Evolutionary conservation across 148 eudicot genomes (phyloP).

Genomic region (Agrostemma githago): DNA sequence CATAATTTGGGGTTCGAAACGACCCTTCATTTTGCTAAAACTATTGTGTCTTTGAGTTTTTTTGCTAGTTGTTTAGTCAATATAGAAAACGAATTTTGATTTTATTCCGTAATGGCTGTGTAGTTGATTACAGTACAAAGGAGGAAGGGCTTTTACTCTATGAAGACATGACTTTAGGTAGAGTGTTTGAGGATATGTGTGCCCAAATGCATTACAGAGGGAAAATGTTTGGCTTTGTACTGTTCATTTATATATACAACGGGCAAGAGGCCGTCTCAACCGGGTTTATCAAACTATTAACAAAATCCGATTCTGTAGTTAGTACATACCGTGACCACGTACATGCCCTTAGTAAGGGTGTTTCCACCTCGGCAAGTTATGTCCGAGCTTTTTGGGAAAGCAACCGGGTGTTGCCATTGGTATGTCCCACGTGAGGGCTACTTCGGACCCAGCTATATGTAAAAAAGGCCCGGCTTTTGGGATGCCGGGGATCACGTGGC

Average conservation of each 20-base stretch:
- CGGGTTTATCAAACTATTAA: conserved; percentile 86
- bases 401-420: conserved; percentile 94
- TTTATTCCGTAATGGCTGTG: conserved; percentile 14
- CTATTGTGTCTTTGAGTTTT: neutral
- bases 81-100: neutral
- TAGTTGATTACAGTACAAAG: conserved; percentile 84
- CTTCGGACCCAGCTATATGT: conserved; percentile 93
- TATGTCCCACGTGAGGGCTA: conserved; percentile 93
- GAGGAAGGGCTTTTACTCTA: conserved; percentile 85
- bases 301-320: conserved; percentile 63
- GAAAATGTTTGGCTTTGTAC: conserved; percentile 97
- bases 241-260: conserved; percentile 82
- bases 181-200: conserved; percentile 92
- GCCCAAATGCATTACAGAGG: conserved; percentile 98
- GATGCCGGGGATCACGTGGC: conserved; percentile 97
- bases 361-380: conserved; percentile 79
- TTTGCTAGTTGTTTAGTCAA: neutral
- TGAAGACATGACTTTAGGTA: conserved; percentile 82
- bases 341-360: conserved; percentile 86
- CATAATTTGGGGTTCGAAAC: too few species aligned
- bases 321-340: conserved; percentile 93
- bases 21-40: neutral
- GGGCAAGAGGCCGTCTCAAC: conserved; percentile 98
- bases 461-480: conserved; percentile 98
- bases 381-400: conserved; percentile 94